These are phyloP conservation scores for Articulospora tetracladia DNA, from an alignment of 495 filamentous ascomycete species.

Conservation along the genomic window DNA sequence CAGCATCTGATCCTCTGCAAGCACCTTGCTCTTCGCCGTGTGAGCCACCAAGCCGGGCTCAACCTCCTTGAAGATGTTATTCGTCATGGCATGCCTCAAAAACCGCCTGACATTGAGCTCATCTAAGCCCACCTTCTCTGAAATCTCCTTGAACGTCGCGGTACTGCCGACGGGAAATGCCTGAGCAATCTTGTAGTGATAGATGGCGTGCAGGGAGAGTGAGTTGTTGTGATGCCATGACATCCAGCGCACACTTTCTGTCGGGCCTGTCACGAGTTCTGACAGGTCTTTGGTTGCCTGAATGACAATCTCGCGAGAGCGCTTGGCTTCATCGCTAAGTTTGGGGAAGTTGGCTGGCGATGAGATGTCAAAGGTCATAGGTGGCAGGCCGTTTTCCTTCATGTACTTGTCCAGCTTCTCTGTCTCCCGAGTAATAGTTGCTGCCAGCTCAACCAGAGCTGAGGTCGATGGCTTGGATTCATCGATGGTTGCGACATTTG, in stretches of 20 bases:
- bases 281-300: constrained; percentile 22
- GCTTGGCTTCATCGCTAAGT: constrained; percentile 13
- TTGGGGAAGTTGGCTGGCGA: constrained; percentile 18
- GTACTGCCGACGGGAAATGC: constrained; percentile 35
- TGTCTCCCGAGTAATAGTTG: constrained; percentile 20
- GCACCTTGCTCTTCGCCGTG: constrained; percentile 42
- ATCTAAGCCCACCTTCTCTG: constrained; percentile 36
- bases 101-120: constrained; percentile 44
- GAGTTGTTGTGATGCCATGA: constrained; percentile 27
- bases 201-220: constrained; percentile 30
- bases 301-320: constrained; percentile 19
- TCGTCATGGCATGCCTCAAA: constrained; percentile 53
- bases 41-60: constrained; percentile 46
- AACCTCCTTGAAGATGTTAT: constrained; percentile 53
- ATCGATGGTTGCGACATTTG: neutral
- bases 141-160: constrained; percentile 40
- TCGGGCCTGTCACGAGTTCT: constrained; percentile 20
- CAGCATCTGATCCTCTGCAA: constrained; percentile 39
- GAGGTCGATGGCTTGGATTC: constrained; percentile 4
- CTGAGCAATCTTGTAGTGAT: constrained; percentile 32
- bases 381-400: constrained; percentile 5
- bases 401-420: constrained; percentile 22
- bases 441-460: constrained; percentile 12
- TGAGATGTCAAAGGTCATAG: constrained; percentile 19
- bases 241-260: constrained; percentile 24